A percentile compares a stretch with the other conserved stretches of the same genome.
phyloP scores from a whole-genome alignment of 306 rosid species.

The Ceratonia siliqua region DNA sequence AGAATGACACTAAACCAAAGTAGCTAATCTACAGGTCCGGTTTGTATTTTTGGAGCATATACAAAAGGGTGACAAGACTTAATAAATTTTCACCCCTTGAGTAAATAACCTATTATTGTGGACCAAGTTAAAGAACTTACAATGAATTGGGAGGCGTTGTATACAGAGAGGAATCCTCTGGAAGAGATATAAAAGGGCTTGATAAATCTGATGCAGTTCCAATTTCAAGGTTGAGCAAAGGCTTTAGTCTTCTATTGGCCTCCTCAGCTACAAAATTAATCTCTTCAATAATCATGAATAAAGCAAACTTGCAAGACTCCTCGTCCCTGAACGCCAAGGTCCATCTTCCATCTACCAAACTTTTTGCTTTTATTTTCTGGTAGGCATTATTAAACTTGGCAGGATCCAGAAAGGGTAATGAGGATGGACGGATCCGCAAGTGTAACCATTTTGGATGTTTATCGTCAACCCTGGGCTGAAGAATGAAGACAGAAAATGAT shows the following conservation, averaged over 20 bases:
- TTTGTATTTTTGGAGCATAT: conserved; percentile 48
- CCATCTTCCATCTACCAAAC: conserved; percentile 95
- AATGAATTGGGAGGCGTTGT: conserved; percentile 43
- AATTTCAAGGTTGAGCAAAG: conserved; percentile 67
- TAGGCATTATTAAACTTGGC: conserved; percentile 45
- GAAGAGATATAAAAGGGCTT: conserved; percentile 28
- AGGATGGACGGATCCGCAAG: conserved; percentile 77
- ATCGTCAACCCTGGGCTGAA: conserved; percentile 81
- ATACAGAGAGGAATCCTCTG: conserved; percentile 38
- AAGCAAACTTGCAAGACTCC: conserved; percentile 76
- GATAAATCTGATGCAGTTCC: conserved; percentile 49
- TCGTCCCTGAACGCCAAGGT: conserved; percentile 84
- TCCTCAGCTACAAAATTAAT: conserved; percentile 53
- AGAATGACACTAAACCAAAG: conserved; percentile 55
- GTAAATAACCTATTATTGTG: conserved; percentile 42
- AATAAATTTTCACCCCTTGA: conserved; percentile 52
- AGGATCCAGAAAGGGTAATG: conserved; percentile 65
- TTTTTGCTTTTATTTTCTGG: conserved; percentile 46
- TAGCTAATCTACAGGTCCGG: conserved; percentile 53
- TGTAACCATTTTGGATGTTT: conserved; percentile 84
- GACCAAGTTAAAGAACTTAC: conserved; percentile 35
- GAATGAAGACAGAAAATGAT: conserved; percentile 29
- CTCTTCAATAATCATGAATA: conserved; percentile 71
- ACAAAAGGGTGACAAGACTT: conserved; percentile 53
- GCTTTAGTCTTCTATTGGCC: conserved; percentile 77